Conservation (phyloP, 768 basidiomycete genomes). For the Suillus occidentalis region DNA sequence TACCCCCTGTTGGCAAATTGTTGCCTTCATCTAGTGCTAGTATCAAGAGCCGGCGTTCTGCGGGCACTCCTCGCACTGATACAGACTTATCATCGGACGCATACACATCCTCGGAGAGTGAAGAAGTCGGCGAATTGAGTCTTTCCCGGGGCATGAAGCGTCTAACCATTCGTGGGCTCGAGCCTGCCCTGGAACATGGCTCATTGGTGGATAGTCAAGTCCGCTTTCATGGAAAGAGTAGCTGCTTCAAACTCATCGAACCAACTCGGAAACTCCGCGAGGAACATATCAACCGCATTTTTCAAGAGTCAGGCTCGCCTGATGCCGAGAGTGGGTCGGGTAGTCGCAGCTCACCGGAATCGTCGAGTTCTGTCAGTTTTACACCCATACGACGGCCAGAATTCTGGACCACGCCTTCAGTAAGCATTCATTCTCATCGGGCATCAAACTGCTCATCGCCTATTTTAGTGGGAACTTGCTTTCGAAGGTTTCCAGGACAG, state of each 20-base stretch:
- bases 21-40: slow-evolving; percentile 10
- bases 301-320: slow-evolving; percentile 4
- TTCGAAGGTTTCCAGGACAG: slow-evolving; percentile 47
- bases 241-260: slow-evolving; percentile 54
- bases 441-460: slow-evolving; percentile 2
- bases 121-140: slow-evolving; percentile 40
- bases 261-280: slow-evolving; percentile 53
- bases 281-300: slow-evolving; percentile 44
- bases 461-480: slow-evolving; percentile 54
- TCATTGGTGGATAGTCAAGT: slow-evolving; percentile 40
- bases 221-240: slow-evolving; percentile 65
- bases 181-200: slow-evolving; percentile 35
- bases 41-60: slow-evolving; percentile 15
- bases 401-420: slow-evolving; percentile 61
- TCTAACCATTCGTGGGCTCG: slow-evolving; percentile 37
- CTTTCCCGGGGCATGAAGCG: slow-evolving; percentile 39
- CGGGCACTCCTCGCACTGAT: slow-evolving; percentile 26
- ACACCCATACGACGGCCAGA: slow-evolving; percentile 39
- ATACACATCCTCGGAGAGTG: slow-evolving; percentile 34
- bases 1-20: slow-evolving; percentile 11
- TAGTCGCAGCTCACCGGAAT: slow-evolving; percentile 18
- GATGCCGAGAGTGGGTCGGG: slow-evolving; percentile 17
- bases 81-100: slow-evolving; percentile 29
- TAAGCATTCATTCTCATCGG: slow-evolving; percentile 29
- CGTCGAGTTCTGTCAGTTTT: slow-evolving; percentile 20